phyloP scores from a whole-genome alignment of 1,139 yeast genomes.

The Dujonia santamariae region DNA sequence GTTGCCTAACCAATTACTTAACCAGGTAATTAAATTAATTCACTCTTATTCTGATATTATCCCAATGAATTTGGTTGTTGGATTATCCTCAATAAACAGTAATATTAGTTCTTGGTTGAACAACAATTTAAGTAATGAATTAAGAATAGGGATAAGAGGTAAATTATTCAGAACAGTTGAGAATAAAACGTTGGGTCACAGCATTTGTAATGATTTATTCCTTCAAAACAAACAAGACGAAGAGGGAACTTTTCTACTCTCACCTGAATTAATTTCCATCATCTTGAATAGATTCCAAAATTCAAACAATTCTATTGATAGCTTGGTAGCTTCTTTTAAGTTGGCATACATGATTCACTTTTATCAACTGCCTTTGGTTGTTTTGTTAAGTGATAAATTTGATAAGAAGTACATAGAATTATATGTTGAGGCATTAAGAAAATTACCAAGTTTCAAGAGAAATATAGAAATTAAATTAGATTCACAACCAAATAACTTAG shows the following conservation, averaged over 20 bases:
- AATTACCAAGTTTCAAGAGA: constrained; percentile 37
- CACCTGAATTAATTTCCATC: constrained; percentile 29
- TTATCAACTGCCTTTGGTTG: constrained; percentile 64
- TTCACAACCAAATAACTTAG: constrained; percentile 1
- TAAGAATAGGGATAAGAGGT: constrained; percentile 32
- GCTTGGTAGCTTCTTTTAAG: constrained; percentile 51
- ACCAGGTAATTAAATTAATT: constrained; percentile 47
- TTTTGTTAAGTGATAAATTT: constrained; percentile 21
- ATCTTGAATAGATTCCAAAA: constrained; percentile 35
- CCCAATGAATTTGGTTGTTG: constrained; percentile 49
- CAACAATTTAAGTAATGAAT: constrained; percentile 28
- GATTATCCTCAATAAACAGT: constrained; percentile 47
- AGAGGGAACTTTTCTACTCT: constrained; percentile 15
- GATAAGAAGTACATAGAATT: constrained; percentile 6
- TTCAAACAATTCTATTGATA: constrained; percentile 51
- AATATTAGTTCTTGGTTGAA: constrained; percentile 38
- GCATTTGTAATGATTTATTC: constrained; percentile 33
- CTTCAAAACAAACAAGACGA: constrained; percentile 19
- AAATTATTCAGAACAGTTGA: constrained; percentile 44
- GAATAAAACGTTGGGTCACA: constrained; percentile 37
- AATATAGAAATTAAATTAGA: constrained; percentile 24
- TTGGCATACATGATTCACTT: constrained; percentile 68
- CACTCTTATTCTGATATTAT: constrained; percentile 32
- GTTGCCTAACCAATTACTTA: constrained; percentile 48
- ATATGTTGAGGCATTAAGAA: constrained; percentile 24